These are phyloP conservation scores for Sugiyamaella xylanicola DNA, from an alignment of 1,139 yeast species.

Conservation along the genomic window DNA sequence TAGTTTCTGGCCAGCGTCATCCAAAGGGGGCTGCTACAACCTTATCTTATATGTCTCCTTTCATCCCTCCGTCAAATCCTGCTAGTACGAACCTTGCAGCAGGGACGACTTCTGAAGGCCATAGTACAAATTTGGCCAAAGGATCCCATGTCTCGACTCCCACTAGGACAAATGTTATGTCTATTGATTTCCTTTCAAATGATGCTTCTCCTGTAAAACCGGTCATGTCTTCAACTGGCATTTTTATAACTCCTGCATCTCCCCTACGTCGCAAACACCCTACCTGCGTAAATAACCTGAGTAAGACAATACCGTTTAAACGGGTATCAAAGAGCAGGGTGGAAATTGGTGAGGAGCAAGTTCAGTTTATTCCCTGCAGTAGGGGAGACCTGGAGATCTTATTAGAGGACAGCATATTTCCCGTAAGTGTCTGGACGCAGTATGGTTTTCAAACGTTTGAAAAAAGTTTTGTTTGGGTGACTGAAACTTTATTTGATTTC, in stretches of 20 bases:
- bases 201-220: neutral
- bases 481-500: constrained; percentile 2
- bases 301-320: neutral
- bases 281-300: neutral
- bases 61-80: too few relatives aligned
- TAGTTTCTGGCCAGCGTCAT: too few relatives aligned
- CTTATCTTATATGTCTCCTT: too few relatives aligned
- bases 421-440: neutral
- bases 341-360: constrained; percentile 5
- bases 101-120: too few relatives aligned
- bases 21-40: too few relatives aligned
- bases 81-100: too few relatives aligned
- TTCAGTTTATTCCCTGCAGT: constrained; percentile 1
- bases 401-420: neutral
- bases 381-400: constrained; percentile 2
- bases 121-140: too few relatives aligned
- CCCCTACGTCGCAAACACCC: neutral
- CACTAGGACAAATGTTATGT: neutral
- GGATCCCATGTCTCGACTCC: neutral
- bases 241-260: neutral
- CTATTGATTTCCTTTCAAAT: neutral
- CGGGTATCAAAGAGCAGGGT: neutral
- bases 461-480: constrained; percentile 4
- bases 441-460: constrained; percentile 2
- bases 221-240: neutral